Percentiles rank a stretch among this genome's conserved stretches.
phyloP scores from a whole-genome alignment of 2,329 filamentous ascomycete species.

The Penicillium expansum region DNA sequence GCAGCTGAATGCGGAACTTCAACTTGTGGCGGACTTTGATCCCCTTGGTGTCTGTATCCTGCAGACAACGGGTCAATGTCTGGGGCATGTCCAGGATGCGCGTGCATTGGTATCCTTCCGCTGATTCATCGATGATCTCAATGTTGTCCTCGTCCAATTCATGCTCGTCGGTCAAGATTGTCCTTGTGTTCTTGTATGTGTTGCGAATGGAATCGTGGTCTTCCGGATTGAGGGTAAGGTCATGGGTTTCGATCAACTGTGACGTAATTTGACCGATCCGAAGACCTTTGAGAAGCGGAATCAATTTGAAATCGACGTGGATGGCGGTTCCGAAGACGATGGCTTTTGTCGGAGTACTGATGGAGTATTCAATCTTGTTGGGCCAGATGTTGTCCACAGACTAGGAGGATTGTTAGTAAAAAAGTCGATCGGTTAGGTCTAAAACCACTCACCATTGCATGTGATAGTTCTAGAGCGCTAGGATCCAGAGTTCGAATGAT shows the following conservation, averaged over 20 bases:
- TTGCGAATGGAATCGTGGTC: slow-evolving; percentile 38
- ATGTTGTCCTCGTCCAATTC: slow-evolving; percentile 66
- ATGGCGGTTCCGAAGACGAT: slow-evolving; percentile 89
- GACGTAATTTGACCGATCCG: slow-evolving; percentile 79
- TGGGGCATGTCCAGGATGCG: slow-evolving; percentile 69
- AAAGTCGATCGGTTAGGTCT: background rate
- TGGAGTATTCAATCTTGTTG: slow-evolving; percentile 95
- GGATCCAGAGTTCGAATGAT: slow-evolving; percentile 75
- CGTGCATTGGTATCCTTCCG: slow-evolving; percentile 61
- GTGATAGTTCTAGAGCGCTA: slow-evolving; percentile 71
- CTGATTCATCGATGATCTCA: slow-evolving; percentile 54
- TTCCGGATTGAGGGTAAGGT: slow-evolving; percentile 57
- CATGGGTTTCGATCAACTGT: slow-evolving; percentile 75
- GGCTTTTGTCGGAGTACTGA: slow-evolving; percentile 89
- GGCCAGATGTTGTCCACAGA: slow-evolving; percentile 96
- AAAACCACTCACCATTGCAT: slow-evolving; percentile 66
- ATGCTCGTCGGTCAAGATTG: slow-evolving; percentile 66
- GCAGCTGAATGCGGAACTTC: slow-evolving; percentile 83
- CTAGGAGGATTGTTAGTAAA: slow-evolving; percentile 34
- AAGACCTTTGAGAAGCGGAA: slow-evolving; percentile 83
- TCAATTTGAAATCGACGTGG: slow-evolving; percentile 79
- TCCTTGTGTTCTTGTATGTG: slow-evolving; percentile 61
- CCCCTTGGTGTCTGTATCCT: slow-evolving; percentile 82
- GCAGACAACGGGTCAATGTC: slow-evolving; percentile 76
- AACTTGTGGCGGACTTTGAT: slow-evolving; percentile 94